Base-by-base conservation (phyloP, 106 monocot species). In the Chionographis japonica region DNA sequence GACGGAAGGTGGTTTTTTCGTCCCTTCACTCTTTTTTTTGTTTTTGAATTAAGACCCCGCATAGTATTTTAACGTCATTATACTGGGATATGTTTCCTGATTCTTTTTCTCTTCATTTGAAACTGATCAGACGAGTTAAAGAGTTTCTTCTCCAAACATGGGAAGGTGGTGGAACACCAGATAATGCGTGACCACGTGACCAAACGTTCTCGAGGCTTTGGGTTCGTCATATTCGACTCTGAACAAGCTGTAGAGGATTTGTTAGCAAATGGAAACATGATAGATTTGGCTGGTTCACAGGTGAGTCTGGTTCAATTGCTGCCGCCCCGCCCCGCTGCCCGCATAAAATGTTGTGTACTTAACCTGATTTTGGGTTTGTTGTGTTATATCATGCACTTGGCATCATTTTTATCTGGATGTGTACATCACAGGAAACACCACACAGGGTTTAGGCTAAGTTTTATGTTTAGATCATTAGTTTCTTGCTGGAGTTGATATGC, bases 151-250 rank as follows among this genome's bases (percentile, higher is more conserved):
- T 72, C 84, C 43, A 69, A 77, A 40, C 77, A 82, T 66, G 89
- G 93, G 15, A 90, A 85, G 63, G 84, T 94, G 8, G 77, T 79
- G 18, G 89, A 94, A 42, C 89, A 94, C 67, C 82, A 86, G 76
- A 89, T 94, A 37, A 90, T 94, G 37, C 84, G 84, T n/a, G 93
- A 94, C 58, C 93, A 90, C 62, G 20, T 79, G 14, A 82, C 90
- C 50, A 86, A 79, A 27, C 72, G 89, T 8, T 86, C 93, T 50
- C 84, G 93, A 52, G 93, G 93, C n/a, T 94, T 94, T 80, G 93
- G 93, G 16, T 94, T 94, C 77, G 46, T 94, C 41, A 64, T 86
- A 42, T 94, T 90, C 71, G 89, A 87, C 62, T 61, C 75, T 18
- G 93, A 94, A 63, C 71, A 90, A 55, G 77, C 60, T 66, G 93